Conservation (phyloP, 306 rosid species). For the Cucurbita moschata region DNA sequence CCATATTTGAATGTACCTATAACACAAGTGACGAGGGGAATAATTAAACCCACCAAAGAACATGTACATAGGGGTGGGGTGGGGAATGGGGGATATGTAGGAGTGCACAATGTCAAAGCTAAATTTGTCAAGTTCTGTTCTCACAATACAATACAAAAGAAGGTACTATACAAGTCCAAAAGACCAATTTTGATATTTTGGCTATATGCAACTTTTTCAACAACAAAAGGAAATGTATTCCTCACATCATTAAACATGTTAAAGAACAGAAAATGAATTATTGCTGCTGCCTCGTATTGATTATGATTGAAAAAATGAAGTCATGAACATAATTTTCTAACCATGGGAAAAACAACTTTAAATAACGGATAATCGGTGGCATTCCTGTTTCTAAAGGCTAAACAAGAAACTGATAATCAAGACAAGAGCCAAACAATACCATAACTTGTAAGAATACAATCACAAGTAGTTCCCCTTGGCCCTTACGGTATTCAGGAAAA, state of each 20-base stretch:
- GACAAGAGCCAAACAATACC: background rate
- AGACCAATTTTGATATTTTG: background rate
- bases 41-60: background rate
- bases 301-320: slow-evolving; percentile 1
- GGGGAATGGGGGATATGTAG: background rate
- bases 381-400: background rate
- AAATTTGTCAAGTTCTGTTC: background rate
- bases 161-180: background rate
- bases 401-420: background rate
- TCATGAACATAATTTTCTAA: background rate
- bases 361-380: background rate
- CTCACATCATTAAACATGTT: slow-evolving; percentile 11
- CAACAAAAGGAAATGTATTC: background rate
- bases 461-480: background rate
- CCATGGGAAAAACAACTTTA: background rate
- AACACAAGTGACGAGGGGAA: background rate
- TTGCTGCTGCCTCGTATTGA: background rate
- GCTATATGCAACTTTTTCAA: slow-evolving; percentile 1
- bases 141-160: background rate
- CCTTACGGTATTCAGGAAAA: background rate
- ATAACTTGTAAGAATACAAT: background rate
- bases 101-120: background rate
- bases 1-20: slow-evolving; percentile 2
- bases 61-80: background rate
- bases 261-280: slow-evolving; percentile 1